Conservation (phyloP, 352 stramenopile genomes). For the Peronospora tabacina region DNA sequence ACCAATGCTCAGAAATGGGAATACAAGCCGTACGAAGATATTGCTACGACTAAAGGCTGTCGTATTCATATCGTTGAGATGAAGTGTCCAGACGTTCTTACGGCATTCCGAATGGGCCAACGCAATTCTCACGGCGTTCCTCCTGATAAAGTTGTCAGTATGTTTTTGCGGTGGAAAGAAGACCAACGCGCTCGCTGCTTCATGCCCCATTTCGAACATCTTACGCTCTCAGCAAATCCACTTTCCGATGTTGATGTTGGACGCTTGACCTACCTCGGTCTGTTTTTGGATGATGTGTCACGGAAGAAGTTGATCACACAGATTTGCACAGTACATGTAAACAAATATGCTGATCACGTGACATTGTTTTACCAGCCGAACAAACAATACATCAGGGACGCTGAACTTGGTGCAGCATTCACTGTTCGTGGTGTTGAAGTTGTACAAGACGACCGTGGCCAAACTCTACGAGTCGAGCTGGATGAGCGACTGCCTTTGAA, state of each 20-base stretch:
- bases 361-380: slow-evolving; percentile 59
- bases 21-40: slow-evolving; percentile 46
- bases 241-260: slow-evolving; percentile 36
- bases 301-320: slow-evolving; percentile 29
- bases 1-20: slow-evolving; percentile 66
- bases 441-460: slow-evolving; percentile 37
- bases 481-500: slow-evolving; percentile 30
- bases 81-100: slow-evolving; percentile 38
- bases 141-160: slow-evolving; percentile 52
- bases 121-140: slow-evolving; percentile 65
- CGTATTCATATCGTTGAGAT: slow-evolving; percentile 46
- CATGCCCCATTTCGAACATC: slow-evolving; percentile 38
- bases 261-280: slow-evolving; percentile 40
- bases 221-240: slow-evolving; percentile 40
- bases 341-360: slow-evolving; percentile 52
- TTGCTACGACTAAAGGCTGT: slow-evolving; percentile 23
- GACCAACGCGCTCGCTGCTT: slow-evolving; percentile 36
- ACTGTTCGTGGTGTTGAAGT: slow-evolving; percentile 31
- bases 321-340: slow-evolving; percentile 26
- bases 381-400: slow-evolving; percentile 38
- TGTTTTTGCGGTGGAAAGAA: slow-evolving; percentile 58
- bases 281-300: slow-evolving; percentile 39
- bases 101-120: slow-evolving; percentile 43
- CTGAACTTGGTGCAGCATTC: slow-evolving; percentile 36
- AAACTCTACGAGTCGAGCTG: slow-evolving; percentile 46